Evolutionary conservation across 1,139 yeast genomes (phyloP), one percentile per base, ranked within the genome.

Genomic region (Sporopachydermia cereana): DNA sequence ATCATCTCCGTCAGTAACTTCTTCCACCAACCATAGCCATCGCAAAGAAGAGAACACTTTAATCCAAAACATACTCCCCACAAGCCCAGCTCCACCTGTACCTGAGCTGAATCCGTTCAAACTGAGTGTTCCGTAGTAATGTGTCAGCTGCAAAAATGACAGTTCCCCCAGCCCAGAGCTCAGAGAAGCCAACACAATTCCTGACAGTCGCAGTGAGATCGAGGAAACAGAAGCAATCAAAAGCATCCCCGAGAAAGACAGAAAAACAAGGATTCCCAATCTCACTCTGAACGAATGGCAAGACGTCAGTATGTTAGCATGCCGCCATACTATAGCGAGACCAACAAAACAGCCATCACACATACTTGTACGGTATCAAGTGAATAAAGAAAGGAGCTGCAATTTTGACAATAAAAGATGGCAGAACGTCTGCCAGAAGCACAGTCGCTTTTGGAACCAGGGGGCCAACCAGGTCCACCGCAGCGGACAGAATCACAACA

Each of bases 101-200:
- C 98, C 98, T 14, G 88, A 75, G 31, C 95, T 83, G 75, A 93
- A 91, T 0, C 95, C 96, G 43, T 84, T 79, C 43, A 91, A 68
- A 2, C 95, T 71, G 18, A 63, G 58, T 29, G 71, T 71, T 18
- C 69, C 69, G 55, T 74, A 80, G 53, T 66, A 76, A 58, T 86
- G 95, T 1, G 96, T 84, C 59, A 91, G 66, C 58, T 84, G 95
- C 44, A 91, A 63, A 53, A 89, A 91, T 0, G 96, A 84, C 17
- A 84, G 69, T 57, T 91, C 98, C 0, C 98, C 98, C 24, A 88
- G 63, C 0, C 97, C 97, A 0, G 95, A 81, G 16, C 95, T 81
- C 3, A 77, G 56, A 1, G 95, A 84, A 0, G 97, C 96, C 53
- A 89, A 54, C 4, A 74, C 68, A n/a, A 89, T 79, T 0, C 97